These are phyloP conservation scores for Naganishia vishniacii DNA, from an alignment of 768 basidiomycete species.

Conservation along the genomic window DNA sequence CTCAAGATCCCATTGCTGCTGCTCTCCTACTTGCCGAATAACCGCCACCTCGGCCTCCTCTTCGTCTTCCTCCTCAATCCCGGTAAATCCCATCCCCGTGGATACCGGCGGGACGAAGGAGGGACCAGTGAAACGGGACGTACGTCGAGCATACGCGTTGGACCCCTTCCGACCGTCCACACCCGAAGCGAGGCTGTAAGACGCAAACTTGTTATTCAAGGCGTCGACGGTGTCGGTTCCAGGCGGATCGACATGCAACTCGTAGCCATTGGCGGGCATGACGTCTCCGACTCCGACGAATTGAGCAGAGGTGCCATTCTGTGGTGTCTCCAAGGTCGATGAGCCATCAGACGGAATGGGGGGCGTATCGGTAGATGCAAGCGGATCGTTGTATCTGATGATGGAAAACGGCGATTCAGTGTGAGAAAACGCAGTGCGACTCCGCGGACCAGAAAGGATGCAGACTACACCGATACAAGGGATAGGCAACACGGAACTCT, in stretches of 20 bases:
- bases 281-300: constrained; percentile 18
- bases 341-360: constrained; percentile 11
- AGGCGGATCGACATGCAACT: neutral
- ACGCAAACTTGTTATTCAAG: constrained; percentile 1
- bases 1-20: constrained; percentile 55
- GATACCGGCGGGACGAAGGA: neutral
- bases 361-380: constrained; percentile 10
- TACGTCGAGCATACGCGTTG: constrained; percentile 25
- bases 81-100: constrained; percentile 43
- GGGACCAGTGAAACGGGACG: constrained; percentile 17
- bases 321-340: neutral
- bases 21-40: constrained; percentile 37
- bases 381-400: constrained; percentile 20
- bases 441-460: neutral
- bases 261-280: neutral
- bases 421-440: neutral
- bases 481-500: too few species aligned
- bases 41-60: constrained; percentile 55
- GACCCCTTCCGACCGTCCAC: constrained; percentile 24
- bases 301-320: neutral
- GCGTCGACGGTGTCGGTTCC: neutral
- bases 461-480: too few species aligned
- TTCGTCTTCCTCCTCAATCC: constrained; percentile 55
- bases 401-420: neutral
- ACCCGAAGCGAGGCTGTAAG: constrained; percentile 2